Evolutionary conservation across 768 basidiomycete species (phyloP), one percentile per base, ranked within the genome.

Genomic region (Trametes punicea): DNA sequence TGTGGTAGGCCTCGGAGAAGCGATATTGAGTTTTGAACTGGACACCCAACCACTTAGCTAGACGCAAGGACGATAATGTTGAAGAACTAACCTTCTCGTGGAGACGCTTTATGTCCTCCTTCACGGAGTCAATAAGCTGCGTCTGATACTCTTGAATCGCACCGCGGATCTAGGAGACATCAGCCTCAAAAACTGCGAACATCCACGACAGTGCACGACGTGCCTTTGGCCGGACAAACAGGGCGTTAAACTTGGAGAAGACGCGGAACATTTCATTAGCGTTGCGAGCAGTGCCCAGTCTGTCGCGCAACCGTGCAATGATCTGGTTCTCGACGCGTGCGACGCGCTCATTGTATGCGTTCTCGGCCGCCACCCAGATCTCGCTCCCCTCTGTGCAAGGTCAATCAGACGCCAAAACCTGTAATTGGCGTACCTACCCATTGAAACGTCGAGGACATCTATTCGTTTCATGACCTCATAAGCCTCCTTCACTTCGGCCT

Each of bases 181-280:
- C 23, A 31, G 13, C n/a, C n/a, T 20, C 9, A 21, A 31, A 6
- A 6, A 13, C 20, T 16, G 6, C 26, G 20, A 8, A 25, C 2
- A 15, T 1, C 8, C 20, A 21, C 7, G 10, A 49, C 4, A n/a
- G 40, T 20, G n/a, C n/a, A n/a, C n/a, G n/a, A 6, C 23, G 46
- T 36, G 93, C 93, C 84, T 98, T 97, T 8, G 93, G 95, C 57
- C 96, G 78, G 31, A 98, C 95, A 67, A 98, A 97, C 31, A 98
- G 73, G 0, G 94, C 91, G 69, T 99, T 98, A 77, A 98, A 98
- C 72, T 96, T 96, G 16, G 93, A 95, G 72, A 99, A 98, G 41
- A 98, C 96, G 48, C 96, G 81, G 74, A 99, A 98, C 97, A 98
- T 99, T 74, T 98, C 97, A 69, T 97, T 96, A 15, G 97, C 96